Evolutionary conservation across 2,329 filamentous ascomycete genomes (phyloP), one percentile per base, ranked within the genome.

Genomic region (Xylaria hypoxylon): DNA sequence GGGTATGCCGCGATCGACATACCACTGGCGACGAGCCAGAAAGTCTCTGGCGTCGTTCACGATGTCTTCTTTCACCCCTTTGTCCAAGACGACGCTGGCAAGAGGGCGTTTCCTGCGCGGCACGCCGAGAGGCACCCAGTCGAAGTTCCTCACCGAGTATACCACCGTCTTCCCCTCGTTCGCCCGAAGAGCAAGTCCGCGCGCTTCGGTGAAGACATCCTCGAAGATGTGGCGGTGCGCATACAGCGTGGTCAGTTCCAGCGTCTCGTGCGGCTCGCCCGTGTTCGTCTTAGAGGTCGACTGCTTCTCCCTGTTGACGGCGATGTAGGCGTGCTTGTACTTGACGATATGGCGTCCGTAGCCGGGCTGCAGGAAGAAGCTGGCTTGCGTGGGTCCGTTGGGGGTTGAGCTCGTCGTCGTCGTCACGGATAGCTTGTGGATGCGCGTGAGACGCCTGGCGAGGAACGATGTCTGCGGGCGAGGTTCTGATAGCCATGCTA

Each of bases 91-190:
- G 5, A 99, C 96, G 1, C 94, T 97, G 11, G 91, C 89, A 15
- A 98, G 82, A 0, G 96, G 95, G 38, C 96, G 86, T 80, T 98
- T 97, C 71, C 91, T 89, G 71, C 94, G 89, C 26, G 96, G 89
- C 69, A 94, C 88, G 8, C 96, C 96, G 72, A 98, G 91, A 13
- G 87, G 88, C 65, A 89, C 85, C 96, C 96, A 99, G 70, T 93
- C 90, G 70, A 93, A 90, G 31, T 92, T 92, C 77, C 92, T 88
- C 24, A 92, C 91, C 26, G 92, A 94, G 79, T 96, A 97, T 61
- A 99, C 94, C 11, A 93, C 86, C 0, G 95, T 99, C 81, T 97
- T 97, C 26, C 96, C 96, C 78, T 98, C 93, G 62, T 93, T 90
- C 40, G 91, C 91, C 74, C 90, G 89, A 38, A 89, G 86, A 1